phyloP scores from a whole-genome alignment of 306 rosid genomes.

The Cucumis hystrix region DNA sequence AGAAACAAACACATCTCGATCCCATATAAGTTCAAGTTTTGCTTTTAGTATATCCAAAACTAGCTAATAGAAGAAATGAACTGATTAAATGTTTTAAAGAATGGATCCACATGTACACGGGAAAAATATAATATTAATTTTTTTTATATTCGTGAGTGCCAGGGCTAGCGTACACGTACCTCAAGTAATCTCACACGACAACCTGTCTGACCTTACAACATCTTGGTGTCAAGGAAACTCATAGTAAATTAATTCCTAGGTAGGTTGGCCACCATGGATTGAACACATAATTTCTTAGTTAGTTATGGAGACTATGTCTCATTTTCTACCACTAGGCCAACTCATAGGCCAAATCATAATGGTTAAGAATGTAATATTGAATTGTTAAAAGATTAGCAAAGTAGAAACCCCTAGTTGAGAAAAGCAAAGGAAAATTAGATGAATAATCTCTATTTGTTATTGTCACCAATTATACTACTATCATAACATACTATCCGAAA shows the following conservation, averaged over 20 bases:
- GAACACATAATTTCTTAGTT: too few species aligned
- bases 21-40: neutral
- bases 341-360: too few species aligned
- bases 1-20: neutral
- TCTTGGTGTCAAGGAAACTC: too few species aligned
- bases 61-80: neutral
- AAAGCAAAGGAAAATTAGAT: neutral
- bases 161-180: too few species aligned
- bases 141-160: too few species aligned
- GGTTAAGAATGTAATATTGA: neutral
- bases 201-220: too few species aligned
- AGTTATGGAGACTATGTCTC: too few species aligned
- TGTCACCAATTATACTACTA: neutral
- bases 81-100: neutral
- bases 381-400: neutral
- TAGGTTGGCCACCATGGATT: too few species aligned
- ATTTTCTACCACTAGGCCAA: too few species aligned
- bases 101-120: neutral
- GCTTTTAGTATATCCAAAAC: neutral
- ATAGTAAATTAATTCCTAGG: too few species aligned
- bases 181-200: too few species aligned
- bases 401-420: neutral
- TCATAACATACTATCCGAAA: neutral
- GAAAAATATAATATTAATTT: neutral
- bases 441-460: neutral